These are phyloP conservation scores for Ophiocytium majus DNA, from an alignment of 352 stramenopile genomes.

Conservation along the genomic window DNA sequence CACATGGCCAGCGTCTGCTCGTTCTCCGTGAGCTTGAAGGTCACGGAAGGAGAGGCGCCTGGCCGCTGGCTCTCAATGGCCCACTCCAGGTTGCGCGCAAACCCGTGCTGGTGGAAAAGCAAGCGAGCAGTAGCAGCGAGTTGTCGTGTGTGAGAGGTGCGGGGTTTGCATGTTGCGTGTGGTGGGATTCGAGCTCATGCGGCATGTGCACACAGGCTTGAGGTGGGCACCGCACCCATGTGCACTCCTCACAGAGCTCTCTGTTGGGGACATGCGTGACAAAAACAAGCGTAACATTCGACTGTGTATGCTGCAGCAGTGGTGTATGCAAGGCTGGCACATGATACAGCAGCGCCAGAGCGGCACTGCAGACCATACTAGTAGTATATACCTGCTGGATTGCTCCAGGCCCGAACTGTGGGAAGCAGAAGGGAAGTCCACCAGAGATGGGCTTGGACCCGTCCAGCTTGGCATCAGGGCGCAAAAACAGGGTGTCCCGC, in stretches of 20 bases:
- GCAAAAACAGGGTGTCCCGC: slow-evolving; percentile 51
- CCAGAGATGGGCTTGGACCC: slow-evolving; percentile 57
- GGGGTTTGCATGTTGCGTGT: too few relatives aligned
- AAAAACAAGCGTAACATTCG: too few relatives aligned
- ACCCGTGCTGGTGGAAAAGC: slow-evolving; percentile 38
- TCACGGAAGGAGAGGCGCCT: slow-evolving; percentile 27
- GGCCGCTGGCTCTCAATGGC: slow-evolving; percentile 28
- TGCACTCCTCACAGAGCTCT: too few relatives aligned
- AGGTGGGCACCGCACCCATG: too few relatives aligned
- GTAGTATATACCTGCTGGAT: slow-evolving; percentile 58
- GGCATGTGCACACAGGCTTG: too few relatives aligned
- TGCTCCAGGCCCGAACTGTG: slow-evolving; percentile 53
- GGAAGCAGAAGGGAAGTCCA: slow-evolving; percentile 52
- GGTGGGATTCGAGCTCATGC: too few relatives aligned
- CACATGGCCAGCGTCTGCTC: slow-evolving; percentile 56
- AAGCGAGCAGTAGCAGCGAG: background rate
- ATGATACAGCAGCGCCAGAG: too few relatives aligned
- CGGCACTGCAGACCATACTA: too few relatives aligned
- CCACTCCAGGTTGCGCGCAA: slow-evolving; percentile 55
- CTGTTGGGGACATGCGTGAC: too few relatives aligned
- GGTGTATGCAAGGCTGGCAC: too few relatives aligned
- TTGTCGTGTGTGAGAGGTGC: slow-evolving; percentile 18
- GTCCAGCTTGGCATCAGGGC: slow-evolving; percentile 55
- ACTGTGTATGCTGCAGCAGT: too few relatives aligned
- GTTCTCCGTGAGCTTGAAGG: slow-evolving; percentile 44